These are phyloP conservation scores for Bisporella sp. DNA, from an alignment of 2,329 filamentous ascomycete genomes.

Conservation along the genomic window DNA sequence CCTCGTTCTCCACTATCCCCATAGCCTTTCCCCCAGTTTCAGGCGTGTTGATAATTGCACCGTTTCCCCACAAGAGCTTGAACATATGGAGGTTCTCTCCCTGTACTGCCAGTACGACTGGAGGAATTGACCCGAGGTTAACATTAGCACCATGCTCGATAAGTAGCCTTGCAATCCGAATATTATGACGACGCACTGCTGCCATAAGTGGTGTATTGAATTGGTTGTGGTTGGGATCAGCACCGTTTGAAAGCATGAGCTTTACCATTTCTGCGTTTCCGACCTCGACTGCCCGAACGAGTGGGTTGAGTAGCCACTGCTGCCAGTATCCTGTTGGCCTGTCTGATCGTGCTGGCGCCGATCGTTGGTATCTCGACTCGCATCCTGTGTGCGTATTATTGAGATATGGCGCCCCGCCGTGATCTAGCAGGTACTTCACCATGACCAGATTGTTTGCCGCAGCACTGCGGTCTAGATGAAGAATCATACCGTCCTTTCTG, in stretches of 20 bases:
- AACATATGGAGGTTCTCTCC: background rate
- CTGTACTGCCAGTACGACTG: background rate
- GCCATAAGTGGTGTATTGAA: background rate
- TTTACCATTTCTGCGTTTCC: background rate
- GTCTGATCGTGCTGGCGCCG: too few species aligned
- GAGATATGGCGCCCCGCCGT: too few species aligned
- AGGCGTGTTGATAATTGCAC: background rate
- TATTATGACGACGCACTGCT: background rate
- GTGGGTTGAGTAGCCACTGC: background rate
- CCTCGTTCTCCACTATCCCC: background rate
- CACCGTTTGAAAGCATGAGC: background rate
- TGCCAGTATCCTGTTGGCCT: too few species aligned
- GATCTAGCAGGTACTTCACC: too few species aligned
- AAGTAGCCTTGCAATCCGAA: background rate
- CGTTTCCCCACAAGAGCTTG: background rate
- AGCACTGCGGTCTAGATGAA: too few species aligned
- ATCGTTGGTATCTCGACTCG: too few species aligned
- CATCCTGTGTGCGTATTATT: too few species aligned
- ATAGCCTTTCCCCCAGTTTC: background rate
- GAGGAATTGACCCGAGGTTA: background rate
- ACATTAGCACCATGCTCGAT: constrained; percentile 1
- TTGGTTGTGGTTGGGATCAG: background rate
- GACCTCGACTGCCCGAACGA: background rate
- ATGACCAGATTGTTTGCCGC: too few species aligned
- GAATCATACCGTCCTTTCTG: too few species aligned